Evolutionary conservation across 2,329 filamentous ascomycete species (phyloP).

Genomic region (Sphaerulina musiva): DNA sequence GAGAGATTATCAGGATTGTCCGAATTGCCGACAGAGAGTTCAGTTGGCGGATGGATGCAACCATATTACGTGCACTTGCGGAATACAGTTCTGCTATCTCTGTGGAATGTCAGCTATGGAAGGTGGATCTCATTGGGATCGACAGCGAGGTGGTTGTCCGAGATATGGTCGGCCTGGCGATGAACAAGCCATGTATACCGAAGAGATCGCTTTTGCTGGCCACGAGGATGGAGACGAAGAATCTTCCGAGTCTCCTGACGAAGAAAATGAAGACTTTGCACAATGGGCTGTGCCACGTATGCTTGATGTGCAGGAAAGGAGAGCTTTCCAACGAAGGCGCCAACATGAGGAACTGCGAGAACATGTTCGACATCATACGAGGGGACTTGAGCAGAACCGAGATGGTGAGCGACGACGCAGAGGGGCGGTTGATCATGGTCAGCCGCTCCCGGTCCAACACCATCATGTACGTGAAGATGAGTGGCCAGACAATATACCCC

Average conservation of each 20-base stretch:
- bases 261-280: slow-evolving; percentile 6
- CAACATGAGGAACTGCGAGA: slow-evolving; percentile 1
- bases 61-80: slow-evolving; percentile 18
- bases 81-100: slow-evolving; percentile 15
- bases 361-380: not conserved
- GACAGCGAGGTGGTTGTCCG: slow-evolving; percentile 9
- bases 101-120: slow-evolving; percentile 10
- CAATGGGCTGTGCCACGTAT: slow-evolving; percentile 5
- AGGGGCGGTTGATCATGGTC: slow-evolving; percentile 5
- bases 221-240: slow-evolving; percentile 2
- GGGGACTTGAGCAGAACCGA: not conserved
- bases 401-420: not conserved
- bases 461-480: not conserved
- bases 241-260: slow-evolving; percentile 3
- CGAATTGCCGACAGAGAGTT: slow-evolving; percentile 9
- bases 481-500: not conserved
- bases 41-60: slow-evolving; percentile 18
- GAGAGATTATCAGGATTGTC: slow-evolving; percentile 20
- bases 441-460: not conserved
- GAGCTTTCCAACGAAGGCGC: slow-evolving; percentile 3
- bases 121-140: slow-evolving; percentile 10
- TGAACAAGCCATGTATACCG: slow-evolving; percentile 6
- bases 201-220: slow-evolving; percentile 7
- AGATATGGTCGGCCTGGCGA: slow-evolving; percentile 13
- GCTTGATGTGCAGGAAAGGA: slow-evolving; percentile 8